Evolutionary conservation across 2,329 filamentous ascomycete species (phyloP).

Genomic region (Fusarium penzigii): DNA sequence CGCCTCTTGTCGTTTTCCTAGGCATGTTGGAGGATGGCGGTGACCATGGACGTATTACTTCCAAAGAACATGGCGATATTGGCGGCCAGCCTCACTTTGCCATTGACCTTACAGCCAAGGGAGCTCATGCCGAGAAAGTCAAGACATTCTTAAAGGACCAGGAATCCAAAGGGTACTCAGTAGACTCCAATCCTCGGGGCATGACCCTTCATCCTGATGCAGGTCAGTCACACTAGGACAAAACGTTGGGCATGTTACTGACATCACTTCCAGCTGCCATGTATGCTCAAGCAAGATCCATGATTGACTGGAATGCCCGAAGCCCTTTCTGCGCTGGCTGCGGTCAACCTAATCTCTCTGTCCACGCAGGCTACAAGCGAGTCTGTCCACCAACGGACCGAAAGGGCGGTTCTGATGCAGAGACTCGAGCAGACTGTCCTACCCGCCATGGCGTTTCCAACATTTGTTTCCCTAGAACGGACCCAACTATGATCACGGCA

Average conservation of each 20-base stretch:
- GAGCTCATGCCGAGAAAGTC: slow-evolving; percentile 61
- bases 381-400: slow-evolving; percentile 73
- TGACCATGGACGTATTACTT: slow-evolving; percentile 31
- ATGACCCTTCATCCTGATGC: slow-evolving; percentile 61
- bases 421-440: slow-evolving; percentile 68
- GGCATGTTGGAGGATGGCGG: slow-evolving; percentile 73
- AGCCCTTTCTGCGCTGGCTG: slow-evolving; percentile 93
- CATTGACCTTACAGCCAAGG: slow-evolving; percentile 79
- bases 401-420: slow-evolving; percentile 44
- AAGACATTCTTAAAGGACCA: slow-evolving; percentile 45
- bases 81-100: slow-evolving; percentile 84
- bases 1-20: slow-evolving; percentile 78
- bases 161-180: slow-evolving; percentile 60
- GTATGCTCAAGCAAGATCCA: slow-evolving; percentile 83
- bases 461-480: slow-evolving; percentile 86
- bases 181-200: slow-evolving; percentile 66
- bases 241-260: slow-evolving; percentile 4
- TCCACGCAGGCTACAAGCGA: slow-evolving; percentile 80
- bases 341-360: slow-evolving; percentile 76
- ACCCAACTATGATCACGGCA: slow-evolving; percentile 94
- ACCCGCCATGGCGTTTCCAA: slow-evolving; percentile 88
- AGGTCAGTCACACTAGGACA: slow-evolving; percentile 45
- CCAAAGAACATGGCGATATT: slow-evolving; percentile 63
- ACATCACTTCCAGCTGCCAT: slow-evolving; percentile 67
- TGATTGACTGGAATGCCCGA: slow-evolving; percentile 91